These are phyloP conservation scores for Pelagomonas calceolata DNA, from an alignment of 108 stramenopile genomes.

Conservation along the genomic window DNA sequence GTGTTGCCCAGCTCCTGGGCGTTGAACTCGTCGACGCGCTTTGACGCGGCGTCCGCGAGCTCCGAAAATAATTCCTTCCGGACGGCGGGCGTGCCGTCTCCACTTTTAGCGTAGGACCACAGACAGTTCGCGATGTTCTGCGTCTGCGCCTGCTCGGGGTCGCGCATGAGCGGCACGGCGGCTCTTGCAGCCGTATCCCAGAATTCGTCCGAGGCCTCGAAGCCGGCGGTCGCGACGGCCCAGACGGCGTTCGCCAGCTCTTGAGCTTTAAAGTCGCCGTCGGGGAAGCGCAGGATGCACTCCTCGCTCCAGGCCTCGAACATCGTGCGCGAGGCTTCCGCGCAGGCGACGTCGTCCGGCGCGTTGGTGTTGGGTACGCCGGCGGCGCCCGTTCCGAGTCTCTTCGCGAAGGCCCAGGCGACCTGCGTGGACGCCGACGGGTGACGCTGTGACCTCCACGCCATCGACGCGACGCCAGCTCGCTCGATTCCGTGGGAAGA, in stretches of 20 bases:
- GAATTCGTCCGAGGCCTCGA: neutral
- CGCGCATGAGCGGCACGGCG: neutral
- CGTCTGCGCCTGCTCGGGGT: neutral
- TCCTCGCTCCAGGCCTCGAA: too few species aligned
- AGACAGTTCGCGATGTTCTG: slow-evolving; percentile 8
- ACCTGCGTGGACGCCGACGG: too few species aligned
- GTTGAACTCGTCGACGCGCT: slow-evolving; percentile 3
- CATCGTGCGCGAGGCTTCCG: too few species aligned
- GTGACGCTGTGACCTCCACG: too few species aligned
- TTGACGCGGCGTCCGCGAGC: neutral
- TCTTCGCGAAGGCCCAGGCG: slow-evolving; percentile 1
- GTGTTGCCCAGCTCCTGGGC: slow-evolving; percentile 5
- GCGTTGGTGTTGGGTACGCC: too few species aligned
- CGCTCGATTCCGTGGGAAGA: too few species aligned
- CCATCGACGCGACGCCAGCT: too few species aligned
- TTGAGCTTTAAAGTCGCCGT: neutral
- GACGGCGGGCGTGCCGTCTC: neutral
- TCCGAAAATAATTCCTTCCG: neutral
- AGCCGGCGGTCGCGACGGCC: slow-evolving; percentile 5
- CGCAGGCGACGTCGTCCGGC: too few species aligned
- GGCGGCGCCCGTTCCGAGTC: neutral
- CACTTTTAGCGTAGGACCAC: slow-evolving; percentile 8
- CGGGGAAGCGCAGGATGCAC: too few species aligned
- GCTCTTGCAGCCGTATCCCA: neutral
- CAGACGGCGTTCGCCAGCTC: slow-evolving; percentile 5